Evolutionary conservation across 805 yeast genomes (phyloP).

Genomic region (Pichia exigua): DNA sequence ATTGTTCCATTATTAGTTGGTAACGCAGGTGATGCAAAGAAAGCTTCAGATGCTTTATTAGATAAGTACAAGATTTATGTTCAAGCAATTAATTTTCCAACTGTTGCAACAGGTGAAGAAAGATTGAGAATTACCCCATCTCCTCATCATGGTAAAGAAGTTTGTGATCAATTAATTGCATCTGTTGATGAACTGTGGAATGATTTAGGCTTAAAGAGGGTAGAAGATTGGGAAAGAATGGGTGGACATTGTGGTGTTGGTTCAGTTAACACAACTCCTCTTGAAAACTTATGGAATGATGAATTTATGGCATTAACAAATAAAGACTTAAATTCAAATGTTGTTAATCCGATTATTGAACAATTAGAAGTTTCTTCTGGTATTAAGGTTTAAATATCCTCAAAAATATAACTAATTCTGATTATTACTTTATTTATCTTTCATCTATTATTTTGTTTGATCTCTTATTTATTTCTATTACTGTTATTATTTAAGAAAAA

Average conservation of each 20-base stretch:
- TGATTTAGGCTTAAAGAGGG: slow-evolving; percentile 66
- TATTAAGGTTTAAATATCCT: slow-evolving; percentile 20
- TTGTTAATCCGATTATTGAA: slow-evolving; percentile 51
- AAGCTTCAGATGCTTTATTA: slow-evolving; percentile 83
- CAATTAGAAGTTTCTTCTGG: slow-evolving; percentile 72
- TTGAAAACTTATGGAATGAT: slow-evolving; percentile 81
- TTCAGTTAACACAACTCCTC: slow-evolving; percentile 32
- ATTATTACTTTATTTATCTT: no score
- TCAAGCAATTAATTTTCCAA: slow-evolving; percentile 97
- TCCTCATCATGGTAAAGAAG: slow-evolving; percentile 82
- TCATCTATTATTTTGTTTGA: background rate
- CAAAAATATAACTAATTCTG: no score
- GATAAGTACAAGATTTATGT: slow-evolving; percentile 83
- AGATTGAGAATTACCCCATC: slow-evolving; percentile 98
- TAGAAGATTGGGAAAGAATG: slow-evolving; percentile 61
- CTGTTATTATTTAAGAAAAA: background rate
- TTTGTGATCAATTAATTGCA: slow-evolving; percentile 65
- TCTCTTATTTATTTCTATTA: background rate
- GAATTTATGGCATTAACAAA: slow-evolving; percentile 61
- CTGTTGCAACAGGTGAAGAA: slow-evolving; percentile 93
- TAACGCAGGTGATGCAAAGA: slow-evolving; percentile 85
- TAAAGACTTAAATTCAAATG: slow-evolving; percentile 58
- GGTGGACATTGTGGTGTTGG: slow-evolving; percentile 97
- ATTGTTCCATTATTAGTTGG: slow-evolving; percentile 94
- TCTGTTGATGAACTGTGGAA: slow-evolving; percentile 79